Base-by-base conservation (phyloP, 1,284 basidiomycete species). In the Agroathelia rolfsii region DNA sequence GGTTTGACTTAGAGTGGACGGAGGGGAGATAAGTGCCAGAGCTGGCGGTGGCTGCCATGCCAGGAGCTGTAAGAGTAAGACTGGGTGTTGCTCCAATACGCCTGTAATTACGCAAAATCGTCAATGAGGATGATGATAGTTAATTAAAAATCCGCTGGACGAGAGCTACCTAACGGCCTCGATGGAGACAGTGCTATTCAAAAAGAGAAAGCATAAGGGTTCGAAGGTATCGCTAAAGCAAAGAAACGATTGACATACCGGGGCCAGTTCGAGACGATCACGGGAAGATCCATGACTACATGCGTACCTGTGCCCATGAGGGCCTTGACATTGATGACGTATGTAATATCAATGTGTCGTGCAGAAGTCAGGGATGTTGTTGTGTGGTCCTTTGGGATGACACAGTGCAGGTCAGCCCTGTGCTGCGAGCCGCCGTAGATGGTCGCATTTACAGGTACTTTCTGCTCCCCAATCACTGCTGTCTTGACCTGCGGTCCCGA, bases 201-300 rank as follows among this genome's bases (percentile, higher is more conserved):
- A 28, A 27, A 11, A 29, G 25, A 45, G 12, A 48, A 21, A 34
- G 13, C 30, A 14, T 36, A 32, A 34, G 26, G 34, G 31, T 26
- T 27, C 8, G 39, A 23, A 23, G 19, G 32, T 25, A 27, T 24
- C 18, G 5, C 29, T 13, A 21, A 17, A 41, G n/a, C 41, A 11
- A 38, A 26, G 15, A n/a, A 36, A 11, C 14, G 24, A 30, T n/a
- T 10, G n/a, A 52, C 68, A 28, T 41, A 77, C 80, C 75, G 69
- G 41, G 78, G 78, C 82, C 82, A 85, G 45, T 85, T 86, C 2
- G 84, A 84, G 21, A 87, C 64, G 29, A 83, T 73, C 6, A 86
- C 66, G 13, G 83, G 79, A 24, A 92, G 58, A 28, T 81, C 76
- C 59, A 85, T 70, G 18, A 69, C 59, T 7, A 87, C 50, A 37